Evolutionary conservation across 2,329 filamentous ascomycete species (phyloP).

Genomic region (Talaromyces funiculosus): DNA sequence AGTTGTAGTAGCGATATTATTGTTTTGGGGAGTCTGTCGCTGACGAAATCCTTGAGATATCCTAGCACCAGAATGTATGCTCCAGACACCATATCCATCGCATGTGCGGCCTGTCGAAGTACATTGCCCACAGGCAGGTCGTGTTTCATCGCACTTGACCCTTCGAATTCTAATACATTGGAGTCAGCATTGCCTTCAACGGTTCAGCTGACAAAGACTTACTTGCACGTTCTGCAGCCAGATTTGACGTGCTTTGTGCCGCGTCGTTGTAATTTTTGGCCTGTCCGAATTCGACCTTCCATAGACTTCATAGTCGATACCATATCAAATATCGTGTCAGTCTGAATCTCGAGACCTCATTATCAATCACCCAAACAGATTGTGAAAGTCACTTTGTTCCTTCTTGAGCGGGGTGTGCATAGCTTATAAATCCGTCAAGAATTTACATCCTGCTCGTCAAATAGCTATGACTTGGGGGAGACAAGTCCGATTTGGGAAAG

Average conservation of each 20-base stretch:
- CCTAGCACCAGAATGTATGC: background rate
- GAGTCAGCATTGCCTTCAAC: background rate
- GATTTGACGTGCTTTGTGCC: slow-evolving; percentile 4
- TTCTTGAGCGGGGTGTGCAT: background rate
- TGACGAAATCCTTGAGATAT: background rate
- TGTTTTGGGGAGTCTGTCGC: background rate
- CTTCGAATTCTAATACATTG: background rate
- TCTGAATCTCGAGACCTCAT: background rate
- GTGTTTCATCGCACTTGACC: slow-evolving; percentile 11
- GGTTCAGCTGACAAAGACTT: background rate
- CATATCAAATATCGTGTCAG: background rate
- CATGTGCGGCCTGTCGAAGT: slow-evolving; percentile 8
- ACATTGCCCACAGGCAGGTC: slow-evolving; percentile 6
- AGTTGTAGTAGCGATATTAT: background rate
- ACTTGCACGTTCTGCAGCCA: slow-evolving; percentile 12
- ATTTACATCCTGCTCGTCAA: background rate
- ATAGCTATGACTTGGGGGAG: background rate
- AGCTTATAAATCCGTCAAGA: no score
- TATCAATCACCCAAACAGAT: no score
- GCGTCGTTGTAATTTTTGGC: background rate
- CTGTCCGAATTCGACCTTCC: background rate
- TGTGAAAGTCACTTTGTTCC: background rate
- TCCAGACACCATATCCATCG: slow-evolving; percentile 9
- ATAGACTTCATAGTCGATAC: background rate
- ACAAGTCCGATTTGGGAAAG: background rate